Percentiles rank a stretch among this genome's conserved stretches.
Evolutionary conservation across 192 early-diverging fungal genomes (phyloP).

Genomic region (Martensiomyces pterosporus): DNA sequence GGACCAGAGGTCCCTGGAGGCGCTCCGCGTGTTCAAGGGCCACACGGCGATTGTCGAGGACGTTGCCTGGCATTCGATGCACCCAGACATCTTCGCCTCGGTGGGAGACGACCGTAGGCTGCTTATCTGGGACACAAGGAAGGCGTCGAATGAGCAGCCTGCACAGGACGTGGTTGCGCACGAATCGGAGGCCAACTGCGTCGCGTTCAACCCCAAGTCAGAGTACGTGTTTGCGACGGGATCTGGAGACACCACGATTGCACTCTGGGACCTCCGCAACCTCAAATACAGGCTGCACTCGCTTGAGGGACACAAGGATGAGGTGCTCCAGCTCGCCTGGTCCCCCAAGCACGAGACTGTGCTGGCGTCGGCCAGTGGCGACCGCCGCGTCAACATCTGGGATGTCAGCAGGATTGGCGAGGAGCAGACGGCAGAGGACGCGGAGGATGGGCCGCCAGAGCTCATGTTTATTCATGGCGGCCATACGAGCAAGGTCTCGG

Average conservation of each 20-base stretch:
- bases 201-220: slow-evolving; percentile 88
- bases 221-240: slow-evolving; percentile 91
- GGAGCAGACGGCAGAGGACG: slow-evolving; percentile 91
- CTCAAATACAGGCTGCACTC: slow-evolving; percentile 78
- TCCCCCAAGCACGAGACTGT: slow-evolving; percentile 89
- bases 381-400: slow-evolving; percentile 92
- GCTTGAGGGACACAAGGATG: slow-evolving; percentile 85
- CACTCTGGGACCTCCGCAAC: slow-evolving; percentile 95
- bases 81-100: slow-evolving; percentile 88
- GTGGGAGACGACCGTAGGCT: slow-evolving; percentile 94
- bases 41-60: slow-evolving; percentile 96
- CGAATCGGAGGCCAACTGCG: slow-evolving; percentile 87
- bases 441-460: slow-evolving; percentile 97
- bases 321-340: slow-evolving; percentile 91
- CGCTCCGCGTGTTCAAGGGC: slow-evolving; percentile 71
- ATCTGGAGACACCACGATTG: slow-evolving; percentile 90
- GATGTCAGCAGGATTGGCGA: slow-evolving; percentile 91
- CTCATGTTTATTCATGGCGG: slow-evolving; percentile 98
- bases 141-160: slow-evolving; percentile 57
- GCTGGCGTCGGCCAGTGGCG: slow-evolving; percentile 84
- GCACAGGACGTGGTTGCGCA: slow-evolving; percentile 77
- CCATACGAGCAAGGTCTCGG: slow-evolving; percentile 94
- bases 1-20: slow-evolving; percentile 72
- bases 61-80: slow-evolving; percentile 85
- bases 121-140: slow-evolving; percentile 94